phyloP scores from a whole-genome alignment of 1,284 basidiomycete species.

The Stygiomarasmius scandens region DNA sequence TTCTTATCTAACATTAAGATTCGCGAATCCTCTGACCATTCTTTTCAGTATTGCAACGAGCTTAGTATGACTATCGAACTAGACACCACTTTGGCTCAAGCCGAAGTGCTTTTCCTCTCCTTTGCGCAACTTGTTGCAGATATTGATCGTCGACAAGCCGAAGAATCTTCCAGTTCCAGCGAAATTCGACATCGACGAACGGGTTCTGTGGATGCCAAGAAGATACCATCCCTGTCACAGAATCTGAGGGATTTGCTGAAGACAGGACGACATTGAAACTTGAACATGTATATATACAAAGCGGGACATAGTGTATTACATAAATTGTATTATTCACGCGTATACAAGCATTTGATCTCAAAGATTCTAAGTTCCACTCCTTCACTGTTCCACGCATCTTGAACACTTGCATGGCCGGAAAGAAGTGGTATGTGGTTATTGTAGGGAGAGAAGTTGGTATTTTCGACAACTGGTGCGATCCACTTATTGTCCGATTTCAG shows the following conservation, averaged over 20 bases:
- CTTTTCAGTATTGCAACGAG: conserved; percentile 86
- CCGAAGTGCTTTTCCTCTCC: conserved; percentile 89
- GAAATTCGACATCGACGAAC: conserved; percentile 29
- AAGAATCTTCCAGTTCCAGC: conserved; percentile 33
- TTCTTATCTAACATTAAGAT: conserved; percentile 5
- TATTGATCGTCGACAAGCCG: conserved; percentile 75
- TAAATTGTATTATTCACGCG: conserved; percentile 4
- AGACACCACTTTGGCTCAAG: conserved; percentile 88
- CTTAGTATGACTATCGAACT: conserved; percentile 94
- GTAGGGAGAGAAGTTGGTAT: conserved; percentile 48
- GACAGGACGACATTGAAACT: conserved; percentile 35
- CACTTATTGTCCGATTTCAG: conserved; percentile 8
- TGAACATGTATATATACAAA: conserved; percentile 4
- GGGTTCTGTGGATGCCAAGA: conserved; percentile 20
- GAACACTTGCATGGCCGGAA: neutral
- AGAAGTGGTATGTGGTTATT: conserved; percentile 49
- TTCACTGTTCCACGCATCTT: no score
- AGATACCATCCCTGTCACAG: conserved; percentile 51
- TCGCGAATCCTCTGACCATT: neutral
- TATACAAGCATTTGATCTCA: neutral
- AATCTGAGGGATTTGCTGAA: conserved; percentile 58
- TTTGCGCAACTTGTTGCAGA: conserved; percentile 88
- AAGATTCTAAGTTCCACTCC: no score
- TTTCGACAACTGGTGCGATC: conserved; percentile 47
- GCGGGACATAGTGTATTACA: neutral